phyloP scores from a whole-genome alignment of 192 early-diverging fungal genomes.

The Coemansia sp. region DNA sequence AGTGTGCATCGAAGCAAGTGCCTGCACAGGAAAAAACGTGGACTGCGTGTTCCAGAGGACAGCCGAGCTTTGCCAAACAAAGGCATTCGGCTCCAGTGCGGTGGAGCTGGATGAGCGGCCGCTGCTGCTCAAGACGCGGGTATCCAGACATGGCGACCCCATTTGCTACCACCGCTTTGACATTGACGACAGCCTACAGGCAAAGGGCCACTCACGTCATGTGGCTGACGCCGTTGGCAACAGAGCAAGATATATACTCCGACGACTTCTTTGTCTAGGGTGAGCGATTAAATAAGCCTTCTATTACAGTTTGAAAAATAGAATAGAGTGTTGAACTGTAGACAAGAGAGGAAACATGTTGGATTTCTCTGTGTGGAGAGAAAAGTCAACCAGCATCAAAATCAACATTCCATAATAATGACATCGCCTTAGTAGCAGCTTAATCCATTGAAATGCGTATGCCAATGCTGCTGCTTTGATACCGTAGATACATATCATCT shows the following conservation, averaged over 20 bases:
- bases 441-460: no score
- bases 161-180: constrained; percentile 36
- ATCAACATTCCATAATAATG: no score
- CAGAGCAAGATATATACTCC: constrained; percentile 10
- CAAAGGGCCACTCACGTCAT: background rate
- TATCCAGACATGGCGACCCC: constrained; percentile 48
- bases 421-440: no score
- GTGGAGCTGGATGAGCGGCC: background rate
- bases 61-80: constrained; percentile 20
- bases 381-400: no score
- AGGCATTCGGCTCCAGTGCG: constrained; percentile 8
- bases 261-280: constrained; percentile 24
- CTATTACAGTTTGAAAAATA: background rate
- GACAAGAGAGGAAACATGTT: no score
- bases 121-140: constrained; percentile 16
- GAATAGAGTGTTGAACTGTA: no score
- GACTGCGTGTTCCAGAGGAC: constrained; percentile 30
- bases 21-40: constrained; percentile 32
- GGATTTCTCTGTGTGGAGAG: no score
- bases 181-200: constrained; percentile 11
- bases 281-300: background rate
- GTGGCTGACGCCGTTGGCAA: background rate
- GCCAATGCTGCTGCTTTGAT: no score
- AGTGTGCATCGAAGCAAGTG: constrained; percentile 33
- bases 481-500: no score